These are phyloP conservation scores for Lophiotrema nucula DNA, from an alignment of 495 filamentous ascomycete species.

Conservation along the genomic window DNA sequence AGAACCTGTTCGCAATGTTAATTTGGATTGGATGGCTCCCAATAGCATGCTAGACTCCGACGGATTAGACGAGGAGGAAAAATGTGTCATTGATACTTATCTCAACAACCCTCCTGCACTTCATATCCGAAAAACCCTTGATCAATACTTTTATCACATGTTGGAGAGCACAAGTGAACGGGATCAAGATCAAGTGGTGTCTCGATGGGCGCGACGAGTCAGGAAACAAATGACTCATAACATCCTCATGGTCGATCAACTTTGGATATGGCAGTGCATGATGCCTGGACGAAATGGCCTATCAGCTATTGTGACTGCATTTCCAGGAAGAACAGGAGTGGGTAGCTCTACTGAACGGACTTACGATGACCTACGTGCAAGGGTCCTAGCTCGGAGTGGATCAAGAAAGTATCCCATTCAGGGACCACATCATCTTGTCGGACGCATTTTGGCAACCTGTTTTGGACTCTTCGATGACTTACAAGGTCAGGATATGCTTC, in stretches of 20 bases:
- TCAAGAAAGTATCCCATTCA: not conserved
- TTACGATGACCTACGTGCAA: no score
- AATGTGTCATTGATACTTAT: slow-evolving; percentile 55
- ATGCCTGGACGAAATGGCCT: no score
- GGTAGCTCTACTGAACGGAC: no score
- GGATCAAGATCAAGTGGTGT: slow-evolving; percentile 68
- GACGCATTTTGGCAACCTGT: slow-evolving; percentile 2
- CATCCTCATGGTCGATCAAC: slow-evolving; percentile 69
- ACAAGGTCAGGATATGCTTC: slow-evolving; percentile 56
- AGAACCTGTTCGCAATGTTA: no score
- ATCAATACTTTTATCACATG: slow-evolving; percentile 66
- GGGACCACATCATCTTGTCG: not conserved
- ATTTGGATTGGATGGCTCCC: no score
- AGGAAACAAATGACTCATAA: slow-evolving; percentile 37
- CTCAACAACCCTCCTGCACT: slow-evolving; percentile 52
- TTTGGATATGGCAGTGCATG: slow-evolving; percentile 65
- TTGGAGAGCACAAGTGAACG: slow-evolving; percentile 61
- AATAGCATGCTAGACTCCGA: no score
- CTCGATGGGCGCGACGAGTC: slow-evolving; percentile 48
- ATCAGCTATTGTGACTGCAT: no score
- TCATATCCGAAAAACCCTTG: slow-evolving; percentile 64
- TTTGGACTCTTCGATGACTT: slow-evolving; percentile 61
- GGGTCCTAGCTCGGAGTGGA: no score
- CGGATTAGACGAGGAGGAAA: not conserved
- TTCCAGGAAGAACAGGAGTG: no score